A percentile compares a stretch with the other conserved stretches of the same genome.
phyloP scores from a whole-genome alignment of 2,329 filamentous ascomycete genomes.

The Neonectria sp. region DNA sequence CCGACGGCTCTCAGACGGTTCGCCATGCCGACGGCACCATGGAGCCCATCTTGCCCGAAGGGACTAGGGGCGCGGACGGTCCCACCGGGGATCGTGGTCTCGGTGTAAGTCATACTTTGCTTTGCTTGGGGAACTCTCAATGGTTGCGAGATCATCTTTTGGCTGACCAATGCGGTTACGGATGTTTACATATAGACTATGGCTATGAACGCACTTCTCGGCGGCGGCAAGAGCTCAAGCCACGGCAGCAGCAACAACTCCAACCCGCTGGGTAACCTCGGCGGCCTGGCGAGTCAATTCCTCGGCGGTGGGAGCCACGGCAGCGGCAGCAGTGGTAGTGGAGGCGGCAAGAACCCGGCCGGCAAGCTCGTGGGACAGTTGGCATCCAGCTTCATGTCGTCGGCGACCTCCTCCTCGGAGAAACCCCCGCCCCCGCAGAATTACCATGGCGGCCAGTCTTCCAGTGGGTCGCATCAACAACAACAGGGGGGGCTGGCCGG shows the following conservation, averaged over 20 bases:
- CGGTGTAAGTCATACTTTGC: constrained; percentile 67
- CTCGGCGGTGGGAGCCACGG: constrained; percentile 49
- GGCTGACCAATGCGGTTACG: constrained; percentile 16
- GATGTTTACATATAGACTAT: constrained; percentile 62
- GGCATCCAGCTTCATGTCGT: constrained; percentile 69
- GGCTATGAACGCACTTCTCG: constrained; percentile 72
- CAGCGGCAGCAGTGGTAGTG: constrained; percentile 49
- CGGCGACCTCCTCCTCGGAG: constrained; percentile 51
- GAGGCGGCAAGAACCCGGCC: constrained; percentile 60
- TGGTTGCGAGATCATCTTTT: neutral
- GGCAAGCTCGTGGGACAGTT: constrained; percentile 72
- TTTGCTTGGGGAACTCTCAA: constrained; percentile 1
- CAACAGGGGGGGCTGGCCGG: constrained; percentile 67
- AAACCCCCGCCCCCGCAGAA: constrained; percentile 64
- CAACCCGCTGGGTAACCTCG: constrained; percentile 56
- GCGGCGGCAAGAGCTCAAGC: constrained; percentile 59
- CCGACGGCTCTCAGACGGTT: constrained; percentile 74
- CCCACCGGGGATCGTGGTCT: constrained; percentile 74
- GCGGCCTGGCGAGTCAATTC: constrained; percentile 64
- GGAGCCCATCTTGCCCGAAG: constrained; percentile 71
- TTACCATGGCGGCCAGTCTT: constrained; percentile 64
- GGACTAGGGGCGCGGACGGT: constrained; percentile 66
- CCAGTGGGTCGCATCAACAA: constrained; percentile 55
- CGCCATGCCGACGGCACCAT: constrained; percentile 73
- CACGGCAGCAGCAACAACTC: constrained; percentile 52